phyloP scores from a whole-genome alignment of 345 rosid genomes.

The Punica granatum region DNA sequence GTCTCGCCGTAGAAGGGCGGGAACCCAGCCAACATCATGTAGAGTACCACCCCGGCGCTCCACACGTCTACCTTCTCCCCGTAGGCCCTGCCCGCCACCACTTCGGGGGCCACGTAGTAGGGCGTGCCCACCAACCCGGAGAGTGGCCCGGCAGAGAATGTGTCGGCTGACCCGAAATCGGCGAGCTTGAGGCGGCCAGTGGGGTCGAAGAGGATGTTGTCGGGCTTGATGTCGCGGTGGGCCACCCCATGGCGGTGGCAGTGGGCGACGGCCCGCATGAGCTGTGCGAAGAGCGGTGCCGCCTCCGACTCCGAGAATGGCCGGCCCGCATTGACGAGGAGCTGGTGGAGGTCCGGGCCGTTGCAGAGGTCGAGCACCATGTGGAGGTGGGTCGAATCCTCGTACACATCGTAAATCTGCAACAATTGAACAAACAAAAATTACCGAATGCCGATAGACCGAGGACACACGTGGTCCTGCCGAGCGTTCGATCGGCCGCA shows the following conservation, averaged over 20 bases:
- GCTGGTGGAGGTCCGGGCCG: conserved; percentile 44
- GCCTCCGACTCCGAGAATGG: conserved; percentile 43
- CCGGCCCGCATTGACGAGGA: conserved; percentile 17
- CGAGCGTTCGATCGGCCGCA: neutral
- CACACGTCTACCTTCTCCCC: conserved; percentile 57
- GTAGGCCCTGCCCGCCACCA: conserved; percentile 41
- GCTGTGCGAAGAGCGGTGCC: conserved; percentile 32
- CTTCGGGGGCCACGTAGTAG: conserved; percentile 65
- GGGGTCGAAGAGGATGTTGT: conserved; percentile 40
- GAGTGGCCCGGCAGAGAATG: conserved; percentile 25
- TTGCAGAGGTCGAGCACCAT: conserved; percentile 65
- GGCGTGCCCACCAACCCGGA: conserved; percentile 59
- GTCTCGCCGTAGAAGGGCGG: conserved; percentile 55
- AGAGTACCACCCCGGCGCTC: conserved; percentile 56
- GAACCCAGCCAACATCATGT: conserved; percentile 50
- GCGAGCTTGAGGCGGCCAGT: conserved; percentile 38
- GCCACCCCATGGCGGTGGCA: conserved; percentile 45
- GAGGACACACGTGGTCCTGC: too few relatives aligned
- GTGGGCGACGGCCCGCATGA: conserved; percentile 39
- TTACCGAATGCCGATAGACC: too few relatives aligned
- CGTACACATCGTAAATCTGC: conserved; percentile 44
- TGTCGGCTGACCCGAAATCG: conserved; percentile 79
- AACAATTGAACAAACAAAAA: conserved; percentile 3
- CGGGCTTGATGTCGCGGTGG: conserved; percentile 62
- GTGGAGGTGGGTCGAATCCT: conserved; percentile 45